phyloP scores from a whole-genome alignment of 371 early-diverging fungal genomes.

The Synchytrium microbalum region DNA sequence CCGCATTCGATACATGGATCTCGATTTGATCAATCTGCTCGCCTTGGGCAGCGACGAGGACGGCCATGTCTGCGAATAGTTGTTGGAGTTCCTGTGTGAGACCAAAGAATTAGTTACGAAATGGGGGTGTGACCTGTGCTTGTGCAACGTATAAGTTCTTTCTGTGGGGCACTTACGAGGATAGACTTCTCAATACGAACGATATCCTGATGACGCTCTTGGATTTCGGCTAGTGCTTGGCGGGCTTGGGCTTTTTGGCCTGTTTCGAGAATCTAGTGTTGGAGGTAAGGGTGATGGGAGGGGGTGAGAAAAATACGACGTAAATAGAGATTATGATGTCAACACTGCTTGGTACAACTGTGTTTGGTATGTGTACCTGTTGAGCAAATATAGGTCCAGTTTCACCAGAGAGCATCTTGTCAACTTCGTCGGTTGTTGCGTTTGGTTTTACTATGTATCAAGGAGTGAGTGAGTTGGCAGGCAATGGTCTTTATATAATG shows the following conservation, averaged over 20 bases:
- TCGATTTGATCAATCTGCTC: conserved; percentile 66
- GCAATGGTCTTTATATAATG: too few relatives aligned
- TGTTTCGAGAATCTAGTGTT: conserved; percentile 54
- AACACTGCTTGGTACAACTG: conserved; percentile 5
- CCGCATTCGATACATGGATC: conserved; percentile 52
- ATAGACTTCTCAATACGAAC: conserved; percentile 79
- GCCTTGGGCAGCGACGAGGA: conserved; percentile 74
- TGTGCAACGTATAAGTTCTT: too few relatives aligned
- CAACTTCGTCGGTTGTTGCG: conserved; percentile 75
- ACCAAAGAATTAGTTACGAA: conserved; percentile 1
- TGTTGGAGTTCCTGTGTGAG: conserved; percentile 68
- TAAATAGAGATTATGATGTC: not conserved
- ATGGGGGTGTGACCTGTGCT: too few relatives aligned
- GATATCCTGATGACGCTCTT: conserved; percentile 80
- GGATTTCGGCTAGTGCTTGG: conserved; percentile 73
- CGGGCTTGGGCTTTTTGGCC: conserved; percentile 74
- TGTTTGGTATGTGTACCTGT: conserved; percentile 41
- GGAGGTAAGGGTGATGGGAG: conserved; percentile 5
- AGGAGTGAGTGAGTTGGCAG: not conserved
- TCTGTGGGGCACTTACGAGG: conserved; percentile 37
- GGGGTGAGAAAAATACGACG: not conserved
- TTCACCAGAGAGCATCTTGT: conserved; percentile 64
- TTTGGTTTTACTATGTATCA: conserved; percentile 63
- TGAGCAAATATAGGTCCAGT: conserved; percentile 76
- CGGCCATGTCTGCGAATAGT: conserved; percentile 84